Conservation (phyloP, 305 asterid species). For the Fraxinus ornus region DNA sequence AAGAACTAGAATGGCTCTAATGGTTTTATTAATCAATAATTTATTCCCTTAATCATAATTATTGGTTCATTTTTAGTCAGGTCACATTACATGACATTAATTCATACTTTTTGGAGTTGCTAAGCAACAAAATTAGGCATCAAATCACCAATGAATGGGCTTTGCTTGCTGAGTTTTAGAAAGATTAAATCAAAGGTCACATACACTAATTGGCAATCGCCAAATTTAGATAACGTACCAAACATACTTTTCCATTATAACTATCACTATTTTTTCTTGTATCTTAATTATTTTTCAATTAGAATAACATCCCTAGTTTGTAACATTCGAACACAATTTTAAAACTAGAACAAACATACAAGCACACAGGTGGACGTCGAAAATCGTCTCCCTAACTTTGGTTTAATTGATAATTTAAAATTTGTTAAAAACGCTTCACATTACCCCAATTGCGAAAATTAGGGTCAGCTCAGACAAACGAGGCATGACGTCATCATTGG, state of each 20-base stretch:
- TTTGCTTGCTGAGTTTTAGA: constrained; percentile 24
- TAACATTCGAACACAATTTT: neutral
- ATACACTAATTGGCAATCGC: constrained; percentile 26
- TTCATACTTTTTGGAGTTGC: constrained; percentile 23
- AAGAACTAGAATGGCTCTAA: neutral
- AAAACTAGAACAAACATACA: neutral
- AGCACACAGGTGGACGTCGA: neutral
- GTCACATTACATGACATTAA: neutral
- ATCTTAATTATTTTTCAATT: neutral
- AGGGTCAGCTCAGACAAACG: neutral
- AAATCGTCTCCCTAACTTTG: neutral
- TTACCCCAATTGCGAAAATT: neutral
- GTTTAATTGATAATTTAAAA: neutral
- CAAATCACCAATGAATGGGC: constrained; percentile 22
- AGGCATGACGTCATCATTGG: neutral
- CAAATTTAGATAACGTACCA: constrained; percentile 42
- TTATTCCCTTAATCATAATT: neutral
- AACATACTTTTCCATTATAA: constrained; percentile 26
- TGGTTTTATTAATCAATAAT: neutral
- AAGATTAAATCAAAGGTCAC: constrained; percentile 21
- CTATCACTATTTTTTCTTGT: neutral
- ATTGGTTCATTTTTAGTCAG: neutral
- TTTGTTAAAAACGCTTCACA: neutral
- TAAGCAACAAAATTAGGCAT: constrained; percentile 41
- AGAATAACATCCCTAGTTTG: neutral